These are phyloP conservation scores for Jacaranda mimosifolia DNA, from an alignment of 257 asterid genomes.

Conservation along the genomic window DNA sequence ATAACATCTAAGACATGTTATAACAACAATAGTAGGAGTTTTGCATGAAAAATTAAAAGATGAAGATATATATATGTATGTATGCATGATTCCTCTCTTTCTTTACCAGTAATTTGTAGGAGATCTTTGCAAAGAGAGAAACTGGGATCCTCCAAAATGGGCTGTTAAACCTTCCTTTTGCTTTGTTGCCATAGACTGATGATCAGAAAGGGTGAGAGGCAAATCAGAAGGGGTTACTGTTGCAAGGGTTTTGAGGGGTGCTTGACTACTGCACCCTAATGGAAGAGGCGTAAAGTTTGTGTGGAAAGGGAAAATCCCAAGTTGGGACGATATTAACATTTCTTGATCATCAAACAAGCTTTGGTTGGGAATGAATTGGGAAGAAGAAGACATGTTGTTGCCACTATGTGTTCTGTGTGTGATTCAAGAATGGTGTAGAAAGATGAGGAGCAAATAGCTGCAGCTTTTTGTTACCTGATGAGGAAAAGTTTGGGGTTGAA, in stretches of 20 bases:
- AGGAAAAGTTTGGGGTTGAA: too few species aligned
- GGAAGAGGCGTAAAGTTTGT: conserved; percentile 7
- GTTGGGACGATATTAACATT: not conserved
- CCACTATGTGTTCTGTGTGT: not conserved
- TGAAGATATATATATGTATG: not conserved
- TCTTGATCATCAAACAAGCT: not conserved
- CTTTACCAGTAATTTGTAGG: not conserved
- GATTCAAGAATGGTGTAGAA: too few species aligned
- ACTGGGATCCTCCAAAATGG: not conserved
- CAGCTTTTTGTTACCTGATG: too few species aligned
- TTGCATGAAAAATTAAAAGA: not conserved
- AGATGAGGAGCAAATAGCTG: too few species aligned
- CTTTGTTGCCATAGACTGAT: not conserved
- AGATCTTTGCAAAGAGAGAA: not conserved
- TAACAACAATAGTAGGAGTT: not conserved
- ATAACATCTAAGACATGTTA: too few species aligned
- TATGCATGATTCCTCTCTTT: not conserved
- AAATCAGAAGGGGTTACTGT: not conserved
- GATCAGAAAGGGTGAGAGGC: not conserved
- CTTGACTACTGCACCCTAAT: not conserved
- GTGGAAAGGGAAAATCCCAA: conserved; percentile 1
- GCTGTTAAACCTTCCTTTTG: not conserved
- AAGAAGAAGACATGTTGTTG: not conserved
- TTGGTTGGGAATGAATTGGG: not conserved
- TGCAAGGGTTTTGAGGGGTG: not conserved